These are phyloP conservation scores for Spergularia marina DNA, from an alignment of 148 eudicot genomes.

Conservation along the genomic window DNA sequence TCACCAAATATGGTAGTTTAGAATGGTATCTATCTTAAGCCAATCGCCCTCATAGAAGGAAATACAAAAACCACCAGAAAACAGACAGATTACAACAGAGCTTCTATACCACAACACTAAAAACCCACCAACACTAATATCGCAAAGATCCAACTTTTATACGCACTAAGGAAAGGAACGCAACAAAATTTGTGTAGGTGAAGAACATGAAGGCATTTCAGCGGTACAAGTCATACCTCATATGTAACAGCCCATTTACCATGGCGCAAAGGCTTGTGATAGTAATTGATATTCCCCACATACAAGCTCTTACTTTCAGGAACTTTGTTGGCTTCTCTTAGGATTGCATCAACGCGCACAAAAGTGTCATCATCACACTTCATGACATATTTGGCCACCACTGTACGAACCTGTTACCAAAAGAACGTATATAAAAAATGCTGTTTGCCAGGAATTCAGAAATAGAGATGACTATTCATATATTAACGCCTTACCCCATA, in stretches of 20 bases:
- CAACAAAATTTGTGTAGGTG: not conserved
- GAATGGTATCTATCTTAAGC: not conserved
- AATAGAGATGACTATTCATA: not conserved
- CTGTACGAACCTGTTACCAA: slow-evolving; percentile 55
- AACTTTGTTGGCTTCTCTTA: slow-evolving; percentile 57
- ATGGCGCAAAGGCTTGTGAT: slow-evolving; percentile 75
- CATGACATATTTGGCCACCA: slow-evolving; percentile 81
- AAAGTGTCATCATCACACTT: slow-evolving; percentile 97
- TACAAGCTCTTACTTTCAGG: slow-evolving; percentile 62
- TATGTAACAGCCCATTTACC: slow-evolving; percentile 99
- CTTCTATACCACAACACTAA: not conserved
- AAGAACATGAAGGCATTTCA: not conserved
- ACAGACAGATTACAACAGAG: not conserved
- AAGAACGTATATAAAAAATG: not conserved
- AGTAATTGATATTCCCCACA: slow-evolving; percentile 79
- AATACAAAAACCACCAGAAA: not conserved
- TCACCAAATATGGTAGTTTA: too few species aligned
- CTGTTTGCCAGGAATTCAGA: not conserved
- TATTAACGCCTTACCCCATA: slow-evolving; percentile 59
- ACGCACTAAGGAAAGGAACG: not conserved
- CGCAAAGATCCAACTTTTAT: not conserved
- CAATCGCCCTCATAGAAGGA: not conserved
- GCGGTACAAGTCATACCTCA: slow-evolving; percentile 51
- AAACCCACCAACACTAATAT: not conserved
- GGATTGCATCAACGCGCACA: slow-evolving; percentile 72